These are phyloP conservation scores for Licmophora abbreviata DNA, from an alignment of 108 stramenopile genomes.

Conservation along the genomic window DNA sequence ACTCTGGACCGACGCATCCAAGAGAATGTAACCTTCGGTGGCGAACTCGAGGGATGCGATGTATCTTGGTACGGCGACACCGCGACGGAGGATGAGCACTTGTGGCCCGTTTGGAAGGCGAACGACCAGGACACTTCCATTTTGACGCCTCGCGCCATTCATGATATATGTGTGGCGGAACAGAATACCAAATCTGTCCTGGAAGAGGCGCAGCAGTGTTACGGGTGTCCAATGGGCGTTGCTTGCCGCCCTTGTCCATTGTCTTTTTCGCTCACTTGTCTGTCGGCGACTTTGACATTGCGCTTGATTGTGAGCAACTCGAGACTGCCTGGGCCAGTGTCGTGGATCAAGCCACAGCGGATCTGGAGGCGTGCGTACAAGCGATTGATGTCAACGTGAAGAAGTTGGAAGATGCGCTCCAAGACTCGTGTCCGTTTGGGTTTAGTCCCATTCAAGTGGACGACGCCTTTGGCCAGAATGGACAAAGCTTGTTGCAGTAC, in stretches of 20 bases:
- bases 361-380: slow-evolving; percentile 17
- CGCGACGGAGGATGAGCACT: slow-evolving; percentile 2
- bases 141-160: slow-evolving; percentile 11
- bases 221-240: slow-evolving; percentile 17
- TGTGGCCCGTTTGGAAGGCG: slow-evolving; percentile 33
- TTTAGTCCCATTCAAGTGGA: slow-evolving; percentile 33
- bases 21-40: background rate
- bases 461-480: slow-evolving; percentile 19
- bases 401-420: background rate
- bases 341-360: slow-evolving; percentile 9
- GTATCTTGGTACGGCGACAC: slow-evolving; percentile 13
- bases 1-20: too few species aligned
- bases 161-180: slow-evolving; percentile 30
- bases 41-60: slow-evolving; percentile 18
- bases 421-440: slow-evolving; percentile 18
- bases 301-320: slow-evolving; percentile 28
- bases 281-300: slow-evolving; percentile 13
- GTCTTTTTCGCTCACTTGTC: slow-evolving; percentile 30
- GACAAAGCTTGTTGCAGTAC: slow-evolving; percentile 15
- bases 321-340: slow-evolving; percentile 13
- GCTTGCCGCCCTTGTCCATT: slow-evolving; percentile 31
- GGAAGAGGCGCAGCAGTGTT: slow-evolving; percentile 23
- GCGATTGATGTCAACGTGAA: slow-evolving; percentile 14
- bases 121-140: background rate
- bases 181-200: slow-evolving; percentile 24